Base-by-base conservation (phyloP, 2,329 filamentous ascomycete species). In the Trichoderma afroharzianum region DNA sequence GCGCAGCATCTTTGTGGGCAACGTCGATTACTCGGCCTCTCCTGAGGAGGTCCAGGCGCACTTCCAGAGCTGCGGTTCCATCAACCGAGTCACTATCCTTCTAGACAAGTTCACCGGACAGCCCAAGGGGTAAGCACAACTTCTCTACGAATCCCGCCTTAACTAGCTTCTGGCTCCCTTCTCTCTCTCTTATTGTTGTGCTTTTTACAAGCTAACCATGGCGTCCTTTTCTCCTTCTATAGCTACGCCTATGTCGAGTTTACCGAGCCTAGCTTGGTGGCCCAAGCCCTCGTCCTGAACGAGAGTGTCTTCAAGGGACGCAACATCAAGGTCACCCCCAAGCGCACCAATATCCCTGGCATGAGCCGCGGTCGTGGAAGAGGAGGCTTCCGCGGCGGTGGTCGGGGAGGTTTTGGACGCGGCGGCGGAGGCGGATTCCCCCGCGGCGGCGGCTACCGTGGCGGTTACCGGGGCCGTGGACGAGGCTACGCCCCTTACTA, bases 241-340 rank as follows among this genome's bases (percentile, higher is more conserved):
- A 98, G 95, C 75, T 99, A 99, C 84, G 96, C 96, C 79, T 99
- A 99, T 83, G 96, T 99, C 78, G 96, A 99, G 83, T 99, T 99
- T 80, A 92, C 93, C 73, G 96, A 98, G 84, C 94, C 96, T 63
- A 95, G 90, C 82, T 87, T 98, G 73, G 95, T 99, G 74, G 94
- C 93, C 62, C 93, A 97, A 81, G 96, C 96, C 30, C 88, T 99
- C 73, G 94, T 98, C 53, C 86, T 99, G 71, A 98, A 99, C 81
- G 96, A 99, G 84, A 98, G 94, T 82, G 88, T 97, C 71, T 97
- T 99, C 84, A 94, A 96, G 78, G 95, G 94, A 74, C 90, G 96
- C 78, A 97, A 96, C 81, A 90, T 99, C 81, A 99, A 99, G 90
- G 96, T 98, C 80, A 85, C 84, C 9, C 95, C 96, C 39, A 99